phyloP scores from a whole-genome alignment of 1,284 basidiomycete genomes.

The Malassezia japonica region DNA sequence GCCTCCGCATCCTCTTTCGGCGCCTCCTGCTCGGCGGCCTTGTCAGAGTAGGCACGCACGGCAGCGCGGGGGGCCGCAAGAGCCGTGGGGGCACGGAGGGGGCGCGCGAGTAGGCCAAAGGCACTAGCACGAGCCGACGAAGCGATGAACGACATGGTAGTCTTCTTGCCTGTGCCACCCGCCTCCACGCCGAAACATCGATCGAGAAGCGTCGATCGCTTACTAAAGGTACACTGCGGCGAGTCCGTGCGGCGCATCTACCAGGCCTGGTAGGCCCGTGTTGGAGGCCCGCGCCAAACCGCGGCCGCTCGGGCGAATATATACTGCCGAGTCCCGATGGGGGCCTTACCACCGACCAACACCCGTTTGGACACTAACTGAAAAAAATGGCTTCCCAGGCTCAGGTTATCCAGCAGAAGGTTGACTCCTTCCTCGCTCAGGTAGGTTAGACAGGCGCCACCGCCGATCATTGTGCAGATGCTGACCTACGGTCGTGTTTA shows the following conservation, averaged over 20 bases:
- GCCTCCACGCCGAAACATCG: not conserved
- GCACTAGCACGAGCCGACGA: not conserved
- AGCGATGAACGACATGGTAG: not conserved
- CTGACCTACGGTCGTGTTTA: conserved; percentile 6
- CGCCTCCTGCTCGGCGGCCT: conserved; percentile 23
- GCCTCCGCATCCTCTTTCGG: conserved; percentile 20
- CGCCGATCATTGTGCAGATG: not conserved
- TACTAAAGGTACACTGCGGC: not conserved
- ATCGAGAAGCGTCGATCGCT: conserved; percentile 3
- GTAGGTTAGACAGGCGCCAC: conserved; percentile 22
- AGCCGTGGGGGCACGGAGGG: not conserved
- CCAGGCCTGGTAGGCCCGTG: not conserved
- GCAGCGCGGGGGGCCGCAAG: not conserved
- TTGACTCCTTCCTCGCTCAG: conserved; percentile 45
- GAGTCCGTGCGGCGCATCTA: not conserved
- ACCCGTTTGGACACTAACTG: not conserved
- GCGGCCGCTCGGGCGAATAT: not conserved
- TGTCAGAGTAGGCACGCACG: conserved; percentile 11
- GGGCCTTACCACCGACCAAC: not conserved
- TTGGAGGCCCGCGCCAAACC: not conserved
- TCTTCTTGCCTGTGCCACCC: not conserved
- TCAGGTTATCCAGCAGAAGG: conserved; percentile 38
- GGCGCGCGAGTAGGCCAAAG: conserved; percentile 12
- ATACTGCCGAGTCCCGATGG: conserved; percentile 1
- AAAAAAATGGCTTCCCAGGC: conserved; percentile 20